Conservation (phyloP, 495 filamentous ascomycete genomes). For the Gamarada debralockiae region DNA sequence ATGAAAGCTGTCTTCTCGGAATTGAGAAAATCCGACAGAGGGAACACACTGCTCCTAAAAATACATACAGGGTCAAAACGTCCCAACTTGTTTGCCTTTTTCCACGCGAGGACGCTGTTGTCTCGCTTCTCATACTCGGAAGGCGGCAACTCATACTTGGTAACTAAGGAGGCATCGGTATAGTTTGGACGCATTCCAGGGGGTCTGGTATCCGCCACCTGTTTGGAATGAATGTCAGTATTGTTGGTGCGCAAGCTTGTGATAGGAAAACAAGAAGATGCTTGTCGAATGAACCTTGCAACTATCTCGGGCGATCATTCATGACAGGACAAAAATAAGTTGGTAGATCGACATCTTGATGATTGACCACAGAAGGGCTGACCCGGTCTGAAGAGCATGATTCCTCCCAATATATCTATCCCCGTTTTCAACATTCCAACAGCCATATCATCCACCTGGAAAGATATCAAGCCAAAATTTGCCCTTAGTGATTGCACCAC, state of each 20-base stretch:
- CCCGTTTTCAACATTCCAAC: neutral
- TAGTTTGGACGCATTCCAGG: slow-evolving; percentile 67
- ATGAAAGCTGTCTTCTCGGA: too few species aligned
- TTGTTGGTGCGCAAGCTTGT: slow-evolving; percentile 17
- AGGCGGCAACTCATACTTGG: slow-evolving; percentile 80
- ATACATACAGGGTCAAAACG: slow-evolving; percentile 74
- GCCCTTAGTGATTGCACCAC: too few species aligned
- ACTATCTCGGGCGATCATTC: too few species aligned
- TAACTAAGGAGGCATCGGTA: slow-evolving; percentile 71
- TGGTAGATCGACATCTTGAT: too few species aligned
- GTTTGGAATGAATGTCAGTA: slow-evolving; percentile 1
- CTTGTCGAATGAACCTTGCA: too few species aligned
- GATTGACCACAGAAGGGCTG: too few species aligned
- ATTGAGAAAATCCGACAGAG: too few species aligned
- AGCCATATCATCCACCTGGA: neutral
- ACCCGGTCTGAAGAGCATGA: too few species aligned
- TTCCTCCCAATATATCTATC: too few species aligned
- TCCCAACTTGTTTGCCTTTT: slow-evolving; percentile 84
- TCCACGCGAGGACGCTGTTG: slow-evolving; percentile 90
- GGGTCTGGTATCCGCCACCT: slow-evolving; percentile 82
- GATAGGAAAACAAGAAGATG: neutral
- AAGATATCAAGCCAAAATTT: too few species aligned
- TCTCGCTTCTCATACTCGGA: slow-evolving; percentile 78
- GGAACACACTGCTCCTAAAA: too few species aligned
- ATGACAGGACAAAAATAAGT: too few species aligned